Percentiles rank a stretch among this genome's conserved stretches.
Conservation (phyloP, 805 yeast species). For the Candida wancherniae region DNA sequence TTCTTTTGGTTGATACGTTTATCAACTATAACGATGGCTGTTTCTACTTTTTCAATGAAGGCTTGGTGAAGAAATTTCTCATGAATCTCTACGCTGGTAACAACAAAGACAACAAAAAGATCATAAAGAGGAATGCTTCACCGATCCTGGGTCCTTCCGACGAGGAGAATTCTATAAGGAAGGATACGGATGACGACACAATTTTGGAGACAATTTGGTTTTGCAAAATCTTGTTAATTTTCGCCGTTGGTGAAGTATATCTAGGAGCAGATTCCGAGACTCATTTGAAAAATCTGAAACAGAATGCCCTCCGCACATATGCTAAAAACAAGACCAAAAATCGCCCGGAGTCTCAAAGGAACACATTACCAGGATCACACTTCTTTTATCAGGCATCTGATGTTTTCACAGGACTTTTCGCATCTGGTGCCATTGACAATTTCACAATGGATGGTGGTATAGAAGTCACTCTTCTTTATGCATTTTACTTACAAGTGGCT, state of each 20-base stretch:
- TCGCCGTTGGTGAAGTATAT: constrained; percentile 81
- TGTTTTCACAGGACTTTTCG: constrained; percentile 68
- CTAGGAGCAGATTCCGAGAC: constrained; percentile 66
- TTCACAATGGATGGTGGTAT: constrained; percentile 76
- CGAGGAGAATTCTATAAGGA: constrained; percentile 39
- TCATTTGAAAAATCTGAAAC: constrained; percentile 44
- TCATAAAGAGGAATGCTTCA: constrained; percentile 31
- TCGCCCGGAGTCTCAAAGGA: constrained; percentile 17
- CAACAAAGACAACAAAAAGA: constrained; percentile 33
- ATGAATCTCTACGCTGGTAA: constrained; percentile 58
- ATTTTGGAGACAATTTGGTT: constrained; percentile 76
- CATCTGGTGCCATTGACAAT: constrained; percentile 75
- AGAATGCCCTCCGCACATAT: constrained; percentile 12
- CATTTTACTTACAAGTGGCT: constrained; percentile 77
- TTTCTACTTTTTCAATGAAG: constrained; percentile 80
- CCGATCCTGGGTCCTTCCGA: constrained; percentile 22
- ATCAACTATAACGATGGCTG: constrained; percentile 80
- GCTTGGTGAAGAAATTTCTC: constrained; percentile 63
- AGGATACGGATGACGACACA: constrained; percentile 47
- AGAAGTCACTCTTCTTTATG: constrained; percentile 69
- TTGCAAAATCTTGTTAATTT: constrained; percentile 66
- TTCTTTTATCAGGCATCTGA: constrained; percentile 79
- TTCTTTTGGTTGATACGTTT: constrained; percentile 69
- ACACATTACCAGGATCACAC: constrained; percentile 70
- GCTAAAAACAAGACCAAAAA: constrained; percentile 17